Evolutionary conservation across 257 asterid species (phyloP).

Genomic region (Forsythia viridissima): DNA sequence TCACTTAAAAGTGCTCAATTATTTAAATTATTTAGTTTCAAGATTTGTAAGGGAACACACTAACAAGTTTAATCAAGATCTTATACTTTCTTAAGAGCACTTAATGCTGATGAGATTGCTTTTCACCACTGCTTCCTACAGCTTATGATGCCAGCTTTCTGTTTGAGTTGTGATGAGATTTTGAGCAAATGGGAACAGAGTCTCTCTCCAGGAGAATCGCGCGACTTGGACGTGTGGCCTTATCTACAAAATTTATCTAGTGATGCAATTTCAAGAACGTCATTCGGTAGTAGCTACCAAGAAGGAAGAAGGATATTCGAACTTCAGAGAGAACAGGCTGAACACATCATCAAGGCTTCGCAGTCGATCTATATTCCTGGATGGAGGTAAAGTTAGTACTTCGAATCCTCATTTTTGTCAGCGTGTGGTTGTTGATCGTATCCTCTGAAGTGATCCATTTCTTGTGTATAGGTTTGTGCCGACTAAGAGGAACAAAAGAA

Average conservation of each 20-base stretch:
- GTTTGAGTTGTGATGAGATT: constrained; percentile 42
- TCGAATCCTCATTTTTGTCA: background rate
- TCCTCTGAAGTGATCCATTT: background rate
- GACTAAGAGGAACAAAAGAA: constrained; percentile 38
- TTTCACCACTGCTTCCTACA: constrained; percentile 4
- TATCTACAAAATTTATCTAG: constrained; percentile 33
- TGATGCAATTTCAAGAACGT: constrained; percentile 56
- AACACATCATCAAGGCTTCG: constrained; percentile 8
- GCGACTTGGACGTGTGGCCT: constrained; percentile 62
- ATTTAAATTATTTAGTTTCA: too few relatives aligned
- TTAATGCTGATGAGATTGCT: background rate
- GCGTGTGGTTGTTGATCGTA: background rate
- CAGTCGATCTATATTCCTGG: constrained; percentile 46
- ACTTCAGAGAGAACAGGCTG: constrained; percentile 44
- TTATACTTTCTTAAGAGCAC: too few relatives aligned
- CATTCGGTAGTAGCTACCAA: constrained; percentile 58
- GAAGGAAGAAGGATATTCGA: constrained; percentile 50
- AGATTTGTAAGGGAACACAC: too few relatives aligned
- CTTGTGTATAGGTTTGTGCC: constrained; percentile 37
- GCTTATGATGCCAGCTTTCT: constrained; percentile 57
- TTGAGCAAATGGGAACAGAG: constrained; percentile 43
- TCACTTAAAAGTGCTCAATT: too few relatives aligned
- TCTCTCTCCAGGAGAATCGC: constrained; percentile 29
- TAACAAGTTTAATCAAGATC: too few relatives aligned
- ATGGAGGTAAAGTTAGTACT: constrained; percentile 30